Base-by-base conservation (phyloP, 2,329 filamentous ascomycete genomes). In the Elsinoe batatas region DNA sequence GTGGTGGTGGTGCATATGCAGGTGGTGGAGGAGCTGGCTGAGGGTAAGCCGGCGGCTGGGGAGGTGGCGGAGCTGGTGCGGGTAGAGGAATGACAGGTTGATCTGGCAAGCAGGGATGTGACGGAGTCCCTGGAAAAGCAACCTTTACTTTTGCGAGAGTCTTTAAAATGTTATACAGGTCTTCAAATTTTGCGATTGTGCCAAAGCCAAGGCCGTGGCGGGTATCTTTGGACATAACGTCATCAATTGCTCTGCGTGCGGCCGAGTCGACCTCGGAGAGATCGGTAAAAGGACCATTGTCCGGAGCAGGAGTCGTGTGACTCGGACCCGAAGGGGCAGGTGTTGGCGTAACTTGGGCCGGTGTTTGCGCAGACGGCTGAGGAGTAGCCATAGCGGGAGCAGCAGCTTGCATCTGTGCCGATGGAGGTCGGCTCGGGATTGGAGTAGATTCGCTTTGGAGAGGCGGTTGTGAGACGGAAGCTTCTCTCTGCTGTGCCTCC, bases 141-240 rank as follows among this genome's bases (percentile, higher is more conserved):
- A 38, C 33, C 20, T 20, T 37, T 2, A 51, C 47, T 38, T 15
- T 51, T 17, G 47, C 47, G 11, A 51, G 47, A 33, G 47, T 37
- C 35, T 51, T 51, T 33, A 51, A 13, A 37, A 51, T 35, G n/a
- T 33, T n/a, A 38, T 37, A 51, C 6, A 51, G 47, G 18, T 51
- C 47, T 51, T 51, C 47, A 38, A 51, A 51, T 18, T 51, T 51
- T 51, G 47, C 47, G 18, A 51, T 51, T 22, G 47, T 51, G 47
- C 47, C 47, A n/a, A 51, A 51, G 47, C 47, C 47, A 11, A 51
- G 33, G 32, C 47, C 47, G 15, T 51, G 47, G 32, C 47, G 47
- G 32, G 47, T 51, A 35, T 51, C 47, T 37, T 38, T 51, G 33
- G 47, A 33, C 47, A 51, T 51, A 37, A 51, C 47, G 18, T 51